Evolutionary conservation across 1,139 yeast genomes (phyloP).

Genomic region (Protomyces arabidopsidicola): DNA sequence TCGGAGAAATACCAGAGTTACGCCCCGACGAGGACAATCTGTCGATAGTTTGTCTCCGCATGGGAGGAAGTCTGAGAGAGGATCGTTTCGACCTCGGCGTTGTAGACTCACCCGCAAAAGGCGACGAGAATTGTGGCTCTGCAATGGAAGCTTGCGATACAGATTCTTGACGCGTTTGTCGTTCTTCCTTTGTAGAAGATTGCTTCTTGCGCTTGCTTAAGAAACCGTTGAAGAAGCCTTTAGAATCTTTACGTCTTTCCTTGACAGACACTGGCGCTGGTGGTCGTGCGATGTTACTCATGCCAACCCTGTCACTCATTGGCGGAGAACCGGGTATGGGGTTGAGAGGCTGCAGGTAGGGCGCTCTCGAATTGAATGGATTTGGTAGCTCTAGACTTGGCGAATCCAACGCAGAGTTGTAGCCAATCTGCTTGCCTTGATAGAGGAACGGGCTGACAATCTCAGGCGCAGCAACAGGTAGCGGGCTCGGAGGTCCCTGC

Average conservation of each 20-base stretch:
- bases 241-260: neutral
- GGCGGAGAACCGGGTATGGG: neutral
- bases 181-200: neutral
- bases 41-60: neutral
- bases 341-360: neutral
- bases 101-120: neutral
- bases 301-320: neutral
- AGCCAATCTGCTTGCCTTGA: neutral
- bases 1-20: neutral
- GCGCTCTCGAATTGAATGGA: neutral
- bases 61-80: neutral
- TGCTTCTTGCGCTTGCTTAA: constrained; percentile 2
- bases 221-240: constrained; percentile 12
- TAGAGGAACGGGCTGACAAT: neutral
- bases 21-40: neutral
- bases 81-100: neutral
- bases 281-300: neutral
- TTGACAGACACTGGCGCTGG: neutral
- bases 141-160: neutral
- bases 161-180: neutral
- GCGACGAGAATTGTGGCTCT: neutral
- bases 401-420: neutral
- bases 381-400: neutral
- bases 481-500: neutral
- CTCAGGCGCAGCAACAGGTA: neutral